Base-by-base conservation (phyloP, 208 protist genomes). In the Trichomonas vaginalis region DNA sequence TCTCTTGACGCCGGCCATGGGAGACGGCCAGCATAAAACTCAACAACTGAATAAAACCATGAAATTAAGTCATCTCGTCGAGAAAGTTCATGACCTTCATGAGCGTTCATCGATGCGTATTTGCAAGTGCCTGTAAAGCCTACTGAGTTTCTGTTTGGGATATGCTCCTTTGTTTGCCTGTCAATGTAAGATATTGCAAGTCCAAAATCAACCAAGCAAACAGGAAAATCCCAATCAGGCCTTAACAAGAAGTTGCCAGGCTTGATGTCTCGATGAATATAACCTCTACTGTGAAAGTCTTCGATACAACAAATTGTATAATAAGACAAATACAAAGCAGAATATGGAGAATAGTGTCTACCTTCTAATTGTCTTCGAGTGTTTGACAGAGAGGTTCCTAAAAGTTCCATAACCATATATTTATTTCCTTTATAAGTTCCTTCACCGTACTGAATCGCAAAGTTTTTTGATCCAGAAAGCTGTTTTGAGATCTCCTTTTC, bases 51-150 rank as follows among this genome's bases (percentile, higher is more conserved):
- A 48, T 90, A 90, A 2, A 46, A 48, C 40, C 82, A 90, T n/a
- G 82, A 46, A n/a, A 90, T 48, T 48, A 90, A 48, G 42, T 90
- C 82, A 90, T 90, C 82, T 48, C 82, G 82, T n/a, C n/a, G 82
- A 35, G n/a, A 90, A 45, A 45, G 82, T 45, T 90, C 82, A n/a
- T 90, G 37, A n/a, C 14, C 35, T 27, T 48, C n/a, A 3, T 48
- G 37, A 21, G 82, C 37, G n/a, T 48, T 23, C 4, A 48, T 48
- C 21, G 40, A 48, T 10, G 82, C 37, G 23, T 90, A 90, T 17
- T 90, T 90, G 4, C 15, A 90, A 10, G 82, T 90, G 15, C 82
- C 82, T 35, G 9, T 46, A 21, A 48, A 90, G 8, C 42, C 82
- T 12, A 15, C 10, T 4, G 15, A 0, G 48, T 46, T 48, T 23